Base-by-base conservation (phyloP, 208 protist species). In the Tritrichomonas foetus region DNA sequence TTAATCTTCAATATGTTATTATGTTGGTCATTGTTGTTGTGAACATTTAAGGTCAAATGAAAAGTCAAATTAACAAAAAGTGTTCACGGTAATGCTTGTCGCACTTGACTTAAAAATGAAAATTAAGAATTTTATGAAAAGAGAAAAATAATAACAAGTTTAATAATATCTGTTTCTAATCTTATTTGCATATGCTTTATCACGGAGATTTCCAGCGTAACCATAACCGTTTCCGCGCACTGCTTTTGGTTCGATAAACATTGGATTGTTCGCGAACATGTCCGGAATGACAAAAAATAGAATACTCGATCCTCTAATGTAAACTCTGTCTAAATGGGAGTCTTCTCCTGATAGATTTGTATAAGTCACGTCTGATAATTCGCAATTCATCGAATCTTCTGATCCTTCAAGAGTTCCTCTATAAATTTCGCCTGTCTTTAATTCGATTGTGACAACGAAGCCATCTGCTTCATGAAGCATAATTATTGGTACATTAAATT, bases 381-480 rank as follows among this genome's bases (percentile, higher is more conserved):
- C 78, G 39, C 44, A 44, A 89, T 89, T 89, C 78, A 89, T 89
- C 8, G 13, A 47, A 57, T 89, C 78, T 89, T 89, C 78, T 39
- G 78, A 57, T 33, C 47, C 78, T 33, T 53, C 30, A 36, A 89
- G 47, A 57, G 47, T 89, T 89, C 78, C 78, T 57, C 78, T 53
- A 89, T 89, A 89, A 8, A 89, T 22, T 30, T 89, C 78, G 39
- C 78, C 78, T 30, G 44, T 44, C 47, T 89, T 89, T n/a, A 47
- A 33, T 89, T 89, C 78, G 0, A 89, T 30, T 61, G 78, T 57
- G 1, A 89, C 78, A 14, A 57, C 27, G 30, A 89, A 89, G 13
- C 78, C 78, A 89, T 89, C 47, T 20, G 78, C 78, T 39, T 89
- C 78, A 89, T 89, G 78, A 16, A 89, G 27, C 2, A 89, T 2